phyloP scores from a whole-genome alignment of 83 land plant genomes.

The Isoetes engelmannii region DNA sequence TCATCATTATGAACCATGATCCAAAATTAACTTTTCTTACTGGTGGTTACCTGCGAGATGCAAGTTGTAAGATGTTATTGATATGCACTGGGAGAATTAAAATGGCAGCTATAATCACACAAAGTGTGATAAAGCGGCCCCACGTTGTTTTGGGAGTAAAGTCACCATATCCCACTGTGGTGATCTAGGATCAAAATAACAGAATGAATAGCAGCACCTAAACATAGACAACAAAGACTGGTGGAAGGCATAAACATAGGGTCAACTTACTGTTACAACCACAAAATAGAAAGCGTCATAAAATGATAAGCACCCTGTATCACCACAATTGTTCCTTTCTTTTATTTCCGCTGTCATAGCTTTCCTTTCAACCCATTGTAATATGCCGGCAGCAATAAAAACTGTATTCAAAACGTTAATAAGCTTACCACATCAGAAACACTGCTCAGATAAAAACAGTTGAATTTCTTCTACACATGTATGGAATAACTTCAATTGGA shows the following conservation, averaged over 20 bases:
- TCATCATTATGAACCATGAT: neutral
- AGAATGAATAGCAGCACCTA: neutral
- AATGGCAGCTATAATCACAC: constrained; percentile 31
- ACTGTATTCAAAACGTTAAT: too few species aligned
- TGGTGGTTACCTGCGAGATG: constrained; percentile 41
- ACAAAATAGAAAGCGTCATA: constrained; percentile 29
- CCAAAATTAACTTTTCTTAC: neutral
- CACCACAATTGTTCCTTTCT: constrained; percentile 16
- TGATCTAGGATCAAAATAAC: constrained; percentile 24
- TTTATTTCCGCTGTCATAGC: constrained; percentile 15
- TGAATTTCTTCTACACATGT: too few species aligned
- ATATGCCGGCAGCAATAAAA: constrained; percentile 25
- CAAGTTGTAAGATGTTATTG: constrained; percentile 36
- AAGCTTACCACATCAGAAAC: too few species aligned
- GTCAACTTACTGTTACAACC: constrained; percentile 18
- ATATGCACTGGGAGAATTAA: constrained; percentile 37
- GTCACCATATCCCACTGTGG: constrained; percentile 53
- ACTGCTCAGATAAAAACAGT: too few species aligned
- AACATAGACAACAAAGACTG: neutral
- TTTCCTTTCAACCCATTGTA: constrained; percentile 27
- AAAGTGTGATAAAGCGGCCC: constrained; percentile 36
- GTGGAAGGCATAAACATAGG: neutral
- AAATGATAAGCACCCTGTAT: constrained; percentile 22
- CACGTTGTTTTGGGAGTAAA: constrained; percentile 33
- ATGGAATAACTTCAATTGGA: too few species aligned